A percentile compares a stretch with the other conserved stretches of the same genome.
phyloP scores from a whole-genome alignment of 805 yeast genomes.

The Hanseniaspora mollemarum region DNA sequence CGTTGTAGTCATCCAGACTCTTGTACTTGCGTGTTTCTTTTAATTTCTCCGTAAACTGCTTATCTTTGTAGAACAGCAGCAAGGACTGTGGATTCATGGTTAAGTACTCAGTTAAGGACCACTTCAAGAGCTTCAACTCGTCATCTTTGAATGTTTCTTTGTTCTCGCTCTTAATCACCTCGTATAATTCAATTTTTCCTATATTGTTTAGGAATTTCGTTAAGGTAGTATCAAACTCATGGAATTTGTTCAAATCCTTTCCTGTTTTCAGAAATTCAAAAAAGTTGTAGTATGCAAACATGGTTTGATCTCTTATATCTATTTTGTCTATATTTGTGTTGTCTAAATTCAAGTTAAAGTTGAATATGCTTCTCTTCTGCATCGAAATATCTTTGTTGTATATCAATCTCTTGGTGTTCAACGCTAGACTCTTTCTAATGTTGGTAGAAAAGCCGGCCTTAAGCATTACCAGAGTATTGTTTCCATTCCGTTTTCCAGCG shows the following conservation, averaged over 20 bases:
- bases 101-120: conserved; percentile 4
- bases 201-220: not conserved
- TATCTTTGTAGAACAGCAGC: conserved; percentile 1
- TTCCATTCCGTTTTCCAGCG: not conserved
- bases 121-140: not conserved
- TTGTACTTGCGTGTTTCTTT: not conserved
- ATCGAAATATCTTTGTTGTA: not conserved
- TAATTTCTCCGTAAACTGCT: not conserved
- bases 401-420: not conserved
- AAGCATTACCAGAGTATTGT: not conserved
- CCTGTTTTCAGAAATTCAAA: conserved; percentile 1
- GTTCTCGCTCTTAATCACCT: not conserved
- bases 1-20: not conserved
- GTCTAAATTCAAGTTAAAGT: not conserved
- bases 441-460: not conserved
- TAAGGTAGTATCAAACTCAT: not conserved
- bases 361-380: not conserved
- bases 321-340: not conserved
- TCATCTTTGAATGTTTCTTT: not conserved
- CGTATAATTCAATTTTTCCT: not conserved
- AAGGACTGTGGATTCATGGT: conserved; percentile 3
- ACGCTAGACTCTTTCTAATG: not conserved
- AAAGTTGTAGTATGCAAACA: conserved; percentile 5
- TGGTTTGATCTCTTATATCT: not conserved
- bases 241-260: not conserved